Conservation (phyloP, 352 stramenopile genomes). For the Pelagophyceae sp. region DNA sequence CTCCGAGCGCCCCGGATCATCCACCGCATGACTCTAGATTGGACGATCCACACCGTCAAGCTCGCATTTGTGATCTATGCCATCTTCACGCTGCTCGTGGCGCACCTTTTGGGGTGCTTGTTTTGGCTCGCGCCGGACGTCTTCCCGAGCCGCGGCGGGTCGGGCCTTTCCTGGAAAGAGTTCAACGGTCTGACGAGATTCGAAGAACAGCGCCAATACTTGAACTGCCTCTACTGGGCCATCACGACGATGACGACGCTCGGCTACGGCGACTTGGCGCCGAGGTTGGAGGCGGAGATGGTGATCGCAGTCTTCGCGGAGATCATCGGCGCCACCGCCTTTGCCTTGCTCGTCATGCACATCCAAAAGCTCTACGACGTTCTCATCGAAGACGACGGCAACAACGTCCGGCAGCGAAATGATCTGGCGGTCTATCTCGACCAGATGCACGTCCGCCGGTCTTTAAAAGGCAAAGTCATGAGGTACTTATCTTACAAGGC, state of each 20-base stretch:
- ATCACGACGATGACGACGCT: slow-evolving; percentile 16
- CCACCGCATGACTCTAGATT: background rate
- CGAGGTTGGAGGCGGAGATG: background rate
- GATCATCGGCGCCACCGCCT: background rate
- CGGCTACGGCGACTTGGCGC: background rate
- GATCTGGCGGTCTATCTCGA: background rate
- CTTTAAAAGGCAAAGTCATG: background rate
- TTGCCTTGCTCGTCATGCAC: background rate
- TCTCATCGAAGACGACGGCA: background rate
- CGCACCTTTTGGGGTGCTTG: background rate
- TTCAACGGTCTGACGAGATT: background rate
- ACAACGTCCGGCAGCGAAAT: background rate
- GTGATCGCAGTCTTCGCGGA: background rate
- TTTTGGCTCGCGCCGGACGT: background rate
- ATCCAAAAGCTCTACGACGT: slow-evolving; percentile 18
- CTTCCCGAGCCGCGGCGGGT: background rate
- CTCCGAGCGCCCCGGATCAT: slow-evolving; percentile 9
- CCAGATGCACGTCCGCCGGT: background rate
- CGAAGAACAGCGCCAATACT: background rate
- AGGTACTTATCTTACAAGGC: background rate
- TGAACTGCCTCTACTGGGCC: background rate
- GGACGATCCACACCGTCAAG: slow-evolving; percentile 8
- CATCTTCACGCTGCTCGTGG: slow-evolving; percentile 15
- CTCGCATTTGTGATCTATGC: background rate
- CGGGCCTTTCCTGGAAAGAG: background rate